Evolutionary conservation across 179 eudicot species (phyloP).

Genomic region (Spinacia oleracea): DNA sequence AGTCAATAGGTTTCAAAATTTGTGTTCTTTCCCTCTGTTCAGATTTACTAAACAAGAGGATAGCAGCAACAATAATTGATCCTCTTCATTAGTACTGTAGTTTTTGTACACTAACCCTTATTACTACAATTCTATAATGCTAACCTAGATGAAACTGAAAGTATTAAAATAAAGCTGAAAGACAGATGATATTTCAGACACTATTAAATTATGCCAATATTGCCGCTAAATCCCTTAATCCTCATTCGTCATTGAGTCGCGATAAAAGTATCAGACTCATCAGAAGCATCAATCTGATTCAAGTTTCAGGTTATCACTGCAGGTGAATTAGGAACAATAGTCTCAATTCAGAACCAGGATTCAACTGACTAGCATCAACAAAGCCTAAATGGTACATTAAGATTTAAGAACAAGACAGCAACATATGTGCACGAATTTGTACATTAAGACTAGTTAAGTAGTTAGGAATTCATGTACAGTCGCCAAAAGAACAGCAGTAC

Average conservation of each 20-base stretch:
- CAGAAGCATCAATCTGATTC: not conserved
- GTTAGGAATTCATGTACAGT: not conserved
- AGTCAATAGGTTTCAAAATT: not conserved
- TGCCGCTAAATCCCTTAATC: not conserved
- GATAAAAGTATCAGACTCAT: not conserved
- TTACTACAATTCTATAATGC: not conserved
- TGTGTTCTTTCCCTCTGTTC: constrained; percentile 15
- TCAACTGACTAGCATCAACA: not conserved
- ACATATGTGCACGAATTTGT: not conserved
- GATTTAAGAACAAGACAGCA: not conserved
- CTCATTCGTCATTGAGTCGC: not conserved
- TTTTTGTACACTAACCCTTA: not conserved
- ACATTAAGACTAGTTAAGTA: not conserved
- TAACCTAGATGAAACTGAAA: not conserved
- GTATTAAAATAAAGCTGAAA: not conserved
- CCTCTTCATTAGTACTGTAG: constrained; percentile 1
- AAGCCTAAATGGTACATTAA: not conserved
- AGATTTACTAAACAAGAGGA: constrained; percentile 8
- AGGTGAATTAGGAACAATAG: not conserved
- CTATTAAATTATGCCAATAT: not conserved
- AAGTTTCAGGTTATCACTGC: not conserved
- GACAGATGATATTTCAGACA: not conserved
- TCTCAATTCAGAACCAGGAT: not conserved
- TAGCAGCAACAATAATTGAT: constrained; percentile 16
- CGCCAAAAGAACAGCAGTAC: not conserved